A percentile compares a stretch with the other conserved stretches of the same genome.
These are phyloP conservation scores for Auxenochlorella protothecoides DNA, from an alignment of 139 green algal species.

Conservation along the genomic window DNA sequence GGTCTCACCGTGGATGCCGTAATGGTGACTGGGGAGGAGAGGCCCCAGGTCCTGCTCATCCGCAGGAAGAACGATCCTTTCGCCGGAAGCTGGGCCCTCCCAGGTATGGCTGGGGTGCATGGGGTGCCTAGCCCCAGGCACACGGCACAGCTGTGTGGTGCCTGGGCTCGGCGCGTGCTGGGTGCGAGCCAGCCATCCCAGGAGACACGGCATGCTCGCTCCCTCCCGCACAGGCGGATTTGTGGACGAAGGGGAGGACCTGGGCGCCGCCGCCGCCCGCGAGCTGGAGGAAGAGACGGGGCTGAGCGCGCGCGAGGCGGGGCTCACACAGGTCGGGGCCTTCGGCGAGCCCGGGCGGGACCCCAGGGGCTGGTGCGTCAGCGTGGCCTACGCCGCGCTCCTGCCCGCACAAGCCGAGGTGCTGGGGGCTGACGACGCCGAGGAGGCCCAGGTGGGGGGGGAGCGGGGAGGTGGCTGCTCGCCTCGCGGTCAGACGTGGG, in stretches of 20 bases:
- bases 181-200: too few relatives aligned
- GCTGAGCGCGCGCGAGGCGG: constrained; percentile 36
- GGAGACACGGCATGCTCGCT: too few relatives aligned
- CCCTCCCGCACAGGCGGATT: constrained; percentile 56
- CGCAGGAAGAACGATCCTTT: constrained; percentile 20
- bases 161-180: too few relatives aligned
- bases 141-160: too few relatives aligned
- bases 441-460: not conserved
- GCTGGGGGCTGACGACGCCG: constrained; percentile 50
- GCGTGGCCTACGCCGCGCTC: constrained; percentile 66
- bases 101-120: too few relatives aligned
- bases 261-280: constrained; percentile 57
- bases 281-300: constrained; percentile 83
- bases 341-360: constrained; percentile 78
- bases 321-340: constrained; percentile 14
- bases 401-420: constrained; percentile 49
- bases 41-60: constrained; percentile 28
- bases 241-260: constrained; percentile 66
- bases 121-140: too few relatives aligned
- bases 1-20: constrained; percentile 30
- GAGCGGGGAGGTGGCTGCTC: too few relatives aligned
- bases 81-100: constrained; percentile 57
- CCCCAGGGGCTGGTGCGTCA: constrained; percentile 72
- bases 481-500: too few relatives aligned
- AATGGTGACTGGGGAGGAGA: constrained; percentile 5